These are phyloP conservation scores for Clavulina sp. DNA, from an alignment of 768 basidiomycete species.

Conservation along the genomic window DNA sequence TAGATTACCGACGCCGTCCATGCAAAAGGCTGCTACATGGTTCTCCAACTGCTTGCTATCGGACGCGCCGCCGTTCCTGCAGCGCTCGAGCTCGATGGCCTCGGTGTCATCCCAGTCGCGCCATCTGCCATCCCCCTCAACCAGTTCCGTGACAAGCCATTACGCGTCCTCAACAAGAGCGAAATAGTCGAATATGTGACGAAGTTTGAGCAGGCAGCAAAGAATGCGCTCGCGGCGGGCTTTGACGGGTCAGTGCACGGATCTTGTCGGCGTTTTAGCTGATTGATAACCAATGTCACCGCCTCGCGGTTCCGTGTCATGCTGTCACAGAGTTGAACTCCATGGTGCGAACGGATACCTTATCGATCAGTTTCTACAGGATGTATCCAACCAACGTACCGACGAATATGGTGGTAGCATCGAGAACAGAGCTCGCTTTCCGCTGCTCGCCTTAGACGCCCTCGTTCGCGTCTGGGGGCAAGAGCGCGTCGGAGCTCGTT, in stretches of 20 bases:
- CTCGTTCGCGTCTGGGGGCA: slow-evolving; percentile 24
- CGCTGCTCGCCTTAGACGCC: slow-evolving; percentile 20
- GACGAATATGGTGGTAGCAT: slow-evolving; percentile 29
- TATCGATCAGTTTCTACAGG: slow-evolving; percentile 23
- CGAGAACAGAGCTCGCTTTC: slow-evolving; percentile 27
- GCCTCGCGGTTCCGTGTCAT: neutral
- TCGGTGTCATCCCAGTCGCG: slow-evolving; percentile 9
- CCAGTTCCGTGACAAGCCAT: too few species aligned
- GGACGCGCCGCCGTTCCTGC: neutral
- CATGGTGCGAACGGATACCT: slow-evolving; percentile 21
- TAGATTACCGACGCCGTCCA: neutral
- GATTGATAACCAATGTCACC: neutral
- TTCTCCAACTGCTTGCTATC: slow-evolving; percentile 13
- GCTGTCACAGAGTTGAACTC: too few species aligned
- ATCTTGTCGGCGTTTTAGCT: neutral
- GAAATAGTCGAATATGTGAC: slow-evolving; percentile 19
- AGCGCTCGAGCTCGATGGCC: too few species aligned
- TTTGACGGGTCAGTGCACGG: slow-evolving; percentile 37
- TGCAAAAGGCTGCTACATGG: neutral
- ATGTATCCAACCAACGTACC: slow-evolving; percentile 22
- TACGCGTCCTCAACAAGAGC: too few species aligned
- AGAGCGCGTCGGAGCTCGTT: slow-evolving; percentile 27
- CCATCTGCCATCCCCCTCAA: too few species aligned
- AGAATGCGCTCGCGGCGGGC: slow-evolving; percentile 32
- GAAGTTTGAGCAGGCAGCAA: slow-evolving; percentile 27